phyloP scores from a whole-genome alignment of 2,329 filamentous ascomycete species.

The Chlorencoelia australis region DNA sequence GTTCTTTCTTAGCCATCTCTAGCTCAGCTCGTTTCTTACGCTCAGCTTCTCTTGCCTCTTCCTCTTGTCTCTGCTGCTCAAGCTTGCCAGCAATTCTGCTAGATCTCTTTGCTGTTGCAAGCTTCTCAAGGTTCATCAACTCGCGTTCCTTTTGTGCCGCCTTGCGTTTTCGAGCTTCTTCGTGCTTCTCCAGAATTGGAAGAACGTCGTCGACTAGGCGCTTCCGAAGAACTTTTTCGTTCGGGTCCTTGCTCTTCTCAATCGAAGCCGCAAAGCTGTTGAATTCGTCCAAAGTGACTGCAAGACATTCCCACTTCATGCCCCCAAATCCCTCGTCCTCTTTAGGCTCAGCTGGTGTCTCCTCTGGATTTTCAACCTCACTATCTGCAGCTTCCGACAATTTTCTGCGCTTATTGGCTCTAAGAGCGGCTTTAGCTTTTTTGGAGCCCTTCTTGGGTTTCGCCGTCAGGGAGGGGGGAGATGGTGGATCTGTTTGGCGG shows the following conservation, averaged over 20 bases:
- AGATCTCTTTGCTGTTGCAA: constrained; percentile 90
- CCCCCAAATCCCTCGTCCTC: constrained; percentile 59
- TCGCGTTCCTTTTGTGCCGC: constrained; percentile 64
- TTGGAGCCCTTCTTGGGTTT: constrained; percentile 58
- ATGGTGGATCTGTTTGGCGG: constrained; percentile 66
- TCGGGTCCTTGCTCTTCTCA: constrained; percentile 66
- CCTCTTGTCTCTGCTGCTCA: constrained; percentile 67
- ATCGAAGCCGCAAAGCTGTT: constrained; percentile 60
- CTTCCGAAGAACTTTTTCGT: constrained; percentile 69
- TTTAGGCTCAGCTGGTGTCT: constrained; percentile 31
- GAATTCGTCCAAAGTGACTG: constrained; percentile 71
- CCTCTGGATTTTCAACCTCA: constrained; percentile 31
- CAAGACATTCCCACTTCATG: constrained; percentile 85
- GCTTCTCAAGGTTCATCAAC: constrained; percentile 68
- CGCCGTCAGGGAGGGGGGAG: constrained; percentile 42
- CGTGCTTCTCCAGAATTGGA: constrained; percentile 73
- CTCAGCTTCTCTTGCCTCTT: constrained; percentile 60
- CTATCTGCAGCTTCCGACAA: constrained; percentile 36
- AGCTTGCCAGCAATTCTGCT: constrained; percentile 75
- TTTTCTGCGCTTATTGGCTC: constrained; percentile 65
- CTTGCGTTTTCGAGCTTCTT: constrained; percentile 64
- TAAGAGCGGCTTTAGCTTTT: constrained; percentile 50
- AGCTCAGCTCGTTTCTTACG: constrained; percentile 56
- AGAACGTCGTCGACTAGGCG: constrained; percentile 69
- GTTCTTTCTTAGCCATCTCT: constrained; percentile 54